Evolutionary conservation across 2,329 filamentous ascomycete genomes (phyloP), one percentile per base, ranked within the genome.

Genomic region (Colletotrichum destructivum): DNA sequence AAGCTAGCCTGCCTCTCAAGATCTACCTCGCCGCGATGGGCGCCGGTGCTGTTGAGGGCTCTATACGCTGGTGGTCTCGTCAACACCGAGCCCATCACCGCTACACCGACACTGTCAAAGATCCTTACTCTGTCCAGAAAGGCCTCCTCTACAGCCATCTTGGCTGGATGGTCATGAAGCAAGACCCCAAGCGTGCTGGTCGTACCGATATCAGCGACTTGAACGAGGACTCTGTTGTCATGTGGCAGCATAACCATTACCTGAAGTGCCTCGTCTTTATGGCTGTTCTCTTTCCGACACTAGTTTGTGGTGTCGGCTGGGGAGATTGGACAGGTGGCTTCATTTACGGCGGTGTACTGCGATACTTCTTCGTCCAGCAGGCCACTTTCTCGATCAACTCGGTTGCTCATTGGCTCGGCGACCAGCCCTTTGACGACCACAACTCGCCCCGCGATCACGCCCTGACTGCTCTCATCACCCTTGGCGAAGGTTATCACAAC

Each of bases 301-400:
- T 94, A 47, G 90, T 96, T 74, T 90, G 92, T 78, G 94, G 94
- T 76, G 85, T 96, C 47, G 88, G 90, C 80, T 97, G 93, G 93
- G 89, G 90, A 81, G 94, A 97, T 83, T 96, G 90, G 89, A 80
- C 87, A 69, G 94, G 94, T 77, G 94, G 94, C 63, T 94, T 95
- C 82, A 87, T 97, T 81, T 97, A 96, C 79, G 94, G 88, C 73
- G 94, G 94, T 78, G 94, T 97, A 76, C 89, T 97, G 75, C 91
- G 94, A 76, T 92, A 95, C 84, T 95, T 94, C 88, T 92, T 95
- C 84, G 93, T 97, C 75, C 94, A 96, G 87, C 94, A 97, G 85
- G 94, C 94, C 71, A 96, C 94, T 75, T 97, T 97, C 89, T 96
- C 94, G 78, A 93, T 97, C 87, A 97, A 97, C 88, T 95, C 93